phyloP scores from a whole-genome alignment of 2,329 filamentous ascomycete genomes.

The Pyricularia grisea region DNA sequence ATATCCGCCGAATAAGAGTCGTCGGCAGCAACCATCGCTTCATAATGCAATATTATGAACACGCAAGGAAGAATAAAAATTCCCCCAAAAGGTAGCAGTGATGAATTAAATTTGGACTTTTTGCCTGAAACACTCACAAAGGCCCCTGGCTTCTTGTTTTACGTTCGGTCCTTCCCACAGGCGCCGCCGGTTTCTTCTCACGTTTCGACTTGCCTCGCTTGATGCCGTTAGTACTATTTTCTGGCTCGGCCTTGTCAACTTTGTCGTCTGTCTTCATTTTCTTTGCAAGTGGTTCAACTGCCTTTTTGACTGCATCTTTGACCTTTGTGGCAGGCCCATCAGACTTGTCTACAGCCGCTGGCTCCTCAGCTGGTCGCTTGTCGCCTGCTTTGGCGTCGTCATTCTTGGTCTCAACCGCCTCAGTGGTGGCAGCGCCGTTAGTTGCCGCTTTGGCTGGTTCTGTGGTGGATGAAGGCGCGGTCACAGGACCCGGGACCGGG shows the following conservation, averaged over 20 bases:
- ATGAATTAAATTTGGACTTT: not conserved
- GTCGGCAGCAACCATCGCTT: not conserved
- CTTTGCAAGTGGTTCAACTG: slow-evolving; percentile 7
- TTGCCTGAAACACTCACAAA: slow-evolving; percentile 1
- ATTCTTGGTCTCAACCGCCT: not conserved
- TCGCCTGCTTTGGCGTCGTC: slow-evolving; percentile 8
- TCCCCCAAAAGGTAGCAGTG: not conserved
- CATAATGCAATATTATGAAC: not conserved
- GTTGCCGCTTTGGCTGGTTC: not conserved
- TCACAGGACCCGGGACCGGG: not conserved
- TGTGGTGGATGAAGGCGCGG: not conserved
- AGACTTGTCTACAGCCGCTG: slow-evolving; percentile 2
- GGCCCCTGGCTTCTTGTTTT: slow-evolving; percentile 29
- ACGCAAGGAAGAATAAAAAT: not conserved
- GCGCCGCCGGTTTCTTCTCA: slow-evolving; percentile 17
- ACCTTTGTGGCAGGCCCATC: not conserved
- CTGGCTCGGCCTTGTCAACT: not conserved
- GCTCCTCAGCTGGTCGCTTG: slow-evolving; percentile 44
- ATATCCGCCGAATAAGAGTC: not conserved
- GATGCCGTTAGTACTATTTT: slow-evolving; percentile 6
- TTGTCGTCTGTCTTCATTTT: slow-evolving; percentile 10
- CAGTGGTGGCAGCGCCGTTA: slow-evolving; percentile 3
- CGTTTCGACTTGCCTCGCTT: slow-evolving; percentile 14
- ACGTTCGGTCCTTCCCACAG: slow-evolving; percentile 24
- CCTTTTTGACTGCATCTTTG: slow-evolving; percentile 2